These are phyloP conservation scores for Arxiozyma heterogenica DNA, from an alignment of 1,139 yeast genomes.

Conservation along the genomic window DNA sequence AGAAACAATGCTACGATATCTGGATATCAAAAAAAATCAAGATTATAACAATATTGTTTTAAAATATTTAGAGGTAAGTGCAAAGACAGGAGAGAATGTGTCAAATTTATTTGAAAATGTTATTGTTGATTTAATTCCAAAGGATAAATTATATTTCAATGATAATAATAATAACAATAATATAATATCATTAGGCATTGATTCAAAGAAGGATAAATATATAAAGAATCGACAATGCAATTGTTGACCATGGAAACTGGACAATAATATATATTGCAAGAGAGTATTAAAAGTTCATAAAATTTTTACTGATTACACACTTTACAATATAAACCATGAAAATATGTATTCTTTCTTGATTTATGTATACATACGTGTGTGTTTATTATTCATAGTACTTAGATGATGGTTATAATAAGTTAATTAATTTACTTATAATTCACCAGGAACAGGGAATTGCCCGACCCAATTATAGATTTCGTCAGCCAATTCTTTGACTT, in stretches of 20 bases:
- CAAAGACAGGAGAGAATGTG: constrained; percentile 80
- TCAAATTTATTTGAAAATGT: constrained; percentile 68
- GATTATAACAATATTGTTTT: constrained; percentile 24
- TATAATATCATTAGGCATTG: constrained; percentile 1
- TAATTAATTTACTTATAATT: constrained; percentile 28
- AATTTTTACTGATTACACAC: no score
- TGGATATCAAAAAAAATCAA: neutral
- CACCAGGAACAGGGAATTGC: constrained; percentile 74
- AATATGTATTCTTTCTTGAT: no score
- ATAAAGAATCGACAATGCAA: neutral
- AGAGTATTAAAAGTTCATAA: no score
- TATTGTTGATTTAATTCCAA: constrained; percentile 62
- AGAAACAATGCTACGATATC: neutral
- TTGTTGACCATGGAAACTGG: neutral
- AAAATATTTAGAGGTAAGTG: constrained; percentile 47
- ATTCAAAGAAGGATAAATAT: neutral
- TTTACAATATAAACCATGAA: no score
- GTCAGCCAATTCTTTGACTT: constrained; percentile 49
- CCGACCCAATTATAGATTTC: constrained; percentile 63
- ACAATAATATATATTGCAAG: neutral
- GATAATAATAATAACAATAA: constrained; percentile 2
- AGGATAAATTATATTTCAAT: constrained; percentile 10
- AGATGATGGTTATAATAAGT: neutral
- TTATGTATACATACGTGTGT: no score
- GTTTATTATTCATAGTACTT: neutral